Evolutionary conservation across 2,329 filamentous ascomycete species (phyloP).

Genomic region (Triangularia verruculosa): DNA sequence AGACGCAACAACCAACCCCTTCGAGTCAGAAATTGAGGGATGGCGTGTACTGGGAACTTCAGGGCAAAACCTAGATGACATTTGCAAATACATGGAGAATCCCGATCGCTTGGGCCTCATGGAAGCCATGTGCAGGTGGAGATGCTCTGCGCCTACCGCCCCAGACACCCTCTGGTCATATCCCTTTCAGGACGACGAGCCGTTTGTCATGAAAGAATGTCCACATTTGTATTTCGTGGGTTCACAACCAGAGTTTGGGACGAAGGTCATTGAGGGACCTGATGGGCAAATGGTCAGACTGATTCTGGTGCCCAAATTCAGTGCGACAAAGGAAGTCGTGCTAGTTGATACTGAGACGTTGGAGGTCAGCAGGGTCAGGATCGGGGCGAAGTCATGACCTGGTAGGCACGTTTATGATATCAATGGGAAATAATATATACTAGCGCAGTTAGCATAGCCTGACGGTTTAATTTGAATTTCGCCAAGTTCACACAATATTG

Average conservation of each 20-base stretch:
- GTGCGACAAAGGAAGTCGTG: slow-evolving; percentile 73
- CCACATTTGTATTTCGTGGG: slow-evolving; percentile 92
- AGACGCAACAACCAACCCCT: slow-evolving; percentile 88
- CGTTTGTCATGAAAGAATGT: slow-evolving; percentile 79
- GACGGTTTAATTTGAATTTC: not conserved
- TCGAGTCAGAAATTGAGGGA: slow-evolving; percentile 85
- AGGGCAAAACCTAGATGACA: slow-evolving; percentile 90
- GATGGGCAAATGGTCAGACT: slow-evolving; percentile 71
- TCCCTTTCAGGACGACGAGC: slow-evolving; percentile 91
- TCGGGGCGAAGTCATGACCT: not conserved
- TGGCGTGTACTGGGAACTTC: slow-evolving; percentile 83
- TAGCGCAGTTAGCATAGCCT: not conserved
- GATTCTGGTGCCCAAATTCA: slow-evolving; percentile 80
- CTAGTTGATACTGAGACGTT: slow-evolving; percentile 83
- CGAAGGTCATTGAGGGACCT: slow-evolving; percentile 63
- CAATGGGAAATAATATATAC: not conserved
- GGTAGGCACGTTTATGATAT: no score
- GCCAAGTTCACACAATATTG: not conserved
- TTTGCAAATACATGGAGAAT: slow-evolving; percentile 83
- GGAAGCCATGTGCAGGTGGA: slow-evolving; percentile 92
- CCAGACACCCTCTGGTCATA: slow-evolving; percentile 96
- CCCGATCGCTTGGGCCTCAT: slow-evolving; percentile 81
- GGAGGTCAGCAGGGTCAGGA: slow-evolving; percentile 67
- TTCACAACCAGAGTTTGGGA: slow-evolving; percentile 76
- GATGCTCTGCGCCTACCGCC: slow-evolving; percentile 86